A percentile compares a stretch with the other conserved stretches of the same genome.
Evolutionary conservation across 768 basidiomycete species (phyloP).

Genomic region (Kwoniella newhampshirensis): DNA sequence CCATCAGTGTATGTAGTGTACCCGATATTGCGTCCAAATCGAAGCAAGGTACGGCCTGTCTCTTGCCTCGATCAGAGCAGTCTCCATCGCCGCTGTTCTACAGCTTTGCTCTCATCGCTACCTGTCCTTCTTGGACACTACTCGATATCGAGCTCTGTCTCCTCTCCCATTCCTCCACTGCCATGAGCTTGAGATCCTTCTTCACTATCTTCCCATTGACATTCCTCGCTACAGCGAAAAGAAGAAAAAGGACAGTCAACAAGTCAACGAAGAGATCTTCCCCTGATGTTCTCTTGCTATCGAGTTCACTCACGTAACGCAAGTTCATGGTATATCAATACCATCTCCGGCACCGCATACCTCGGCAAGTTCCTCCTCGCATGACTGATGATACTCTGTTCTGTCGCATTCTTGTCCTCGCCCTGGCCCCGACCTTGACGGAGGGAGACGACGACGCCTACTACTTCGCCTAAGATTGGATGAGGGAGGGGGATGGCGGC

Average conservation of each 20-base stretch:
- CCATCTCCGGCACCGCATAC: slow-evolving; percentile 26
- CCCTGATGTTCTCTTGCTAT: too few relatives aligned
- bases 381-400: slow-evolving; percentile 20
- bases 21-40: too few relatives aligned
- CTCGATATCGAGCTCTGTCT: neutral
- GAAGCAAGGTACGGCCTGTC: too few relatives aligned
- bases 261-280: too few relatives aligned
- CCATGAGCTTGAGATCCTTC: slow-evolving; percentile 30
- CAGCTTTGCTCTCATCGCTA: slow-evolving; percentile 7
- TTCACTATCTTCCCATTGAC: slow-evolving; percentile 48
- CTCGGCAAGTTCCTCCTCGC: slow-evolving; percentile 21
- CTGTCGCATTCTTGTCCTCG: slow-evolving; percentile 10
- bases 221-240: slow-evolving; percentile 29
- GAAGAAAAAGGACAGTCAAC: neutral
- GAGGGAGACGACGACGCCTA: slow-evolving; percentile 36
- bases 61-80: too few relatives aligned
- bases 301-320: slow-evolving; percentile 41
- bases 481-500: slow-evolving; percentile 39
- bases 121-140: neutral
- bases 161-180: slow-evolving; percentile 30
- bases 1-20: too few relatives aligned
- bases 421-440: slow-evolving; percentile 1
- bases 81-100: too few relatives aligned
- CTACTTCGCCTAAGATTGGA: slow-evolving; percentile 36
- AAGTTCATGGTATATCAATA: slow-evolving; percentile 28